A percentile compares a stretch with the other conserved stretches of the same genome.
These are phyloP conservation scores for Penicillium sp. DNA, from an alignment of 2,329 filamentous ascomycete species.

Conservation along the genomic window DNA sequence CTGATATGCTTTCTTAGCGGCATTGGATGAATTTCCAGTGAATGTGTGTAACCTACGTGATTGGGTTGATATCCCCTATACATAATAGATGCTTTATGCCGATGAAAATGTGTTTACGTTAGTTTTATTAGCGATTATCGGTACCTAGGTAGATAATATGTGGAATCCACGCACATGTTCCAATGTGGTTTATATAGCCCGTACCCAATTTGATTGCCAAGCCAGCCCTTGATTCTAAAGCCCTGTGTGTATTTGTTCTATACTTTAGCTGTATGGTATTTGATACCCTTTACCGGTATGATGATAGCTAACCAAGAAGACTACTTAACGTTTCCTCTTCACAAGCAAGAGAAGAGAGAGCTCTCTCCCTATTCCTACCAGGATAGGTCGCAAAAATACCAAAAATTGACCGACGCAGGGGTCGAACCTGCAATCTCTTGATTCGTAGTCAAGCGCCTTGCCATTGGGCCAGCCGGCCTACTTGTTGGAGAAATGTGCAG, in stretches of 20 bases:
- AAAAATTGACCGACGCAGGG: constrained; percentile 37
- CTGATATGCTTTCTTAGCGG: constrained; percentile 18
- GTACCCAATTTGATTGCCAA: too few species aligned
- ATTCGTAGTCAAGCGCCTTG: constrained; percentile 52
- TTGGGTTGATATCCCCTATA: constrained; percentile 16
- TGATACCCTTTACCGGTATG: too few species aligned
- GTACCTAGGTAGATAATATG: background rate
- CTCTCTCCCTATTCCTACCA: too few species aligned
- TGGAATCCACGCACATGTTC: background rate
- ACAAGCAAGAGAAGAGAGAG: too few species aligned
- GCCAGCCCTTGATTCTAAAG: too few species aligned
- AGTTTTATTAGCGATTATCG: too few species aligned
- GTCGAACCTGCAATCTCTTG: constrained; percentile 51
- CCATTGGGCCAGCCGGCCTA: constrained; percentile 39
- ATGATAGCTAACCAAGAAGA: too few species aligned
- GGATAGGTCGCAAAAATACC: background rate
- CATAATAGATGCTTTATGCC: constrained; percentile 16
- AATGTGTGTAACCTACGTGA: constrained; percentile 13
- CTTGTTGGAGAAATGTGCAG: background rate
- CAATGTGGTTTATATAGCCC: too few species aligned
- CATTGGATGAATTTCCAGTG: background rate
- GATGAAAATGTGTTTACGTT: background rate
- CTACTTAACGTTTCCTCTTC: too few species aligned
- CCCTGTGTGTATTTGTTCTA: too few species aligned
- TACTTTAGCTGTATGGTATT: too few species aligned